Evolutionary conservation across 306 rosid species (phyloP), one percentile per base, ranked within the genome.

Genomic region (Quercus alba): DNA sequence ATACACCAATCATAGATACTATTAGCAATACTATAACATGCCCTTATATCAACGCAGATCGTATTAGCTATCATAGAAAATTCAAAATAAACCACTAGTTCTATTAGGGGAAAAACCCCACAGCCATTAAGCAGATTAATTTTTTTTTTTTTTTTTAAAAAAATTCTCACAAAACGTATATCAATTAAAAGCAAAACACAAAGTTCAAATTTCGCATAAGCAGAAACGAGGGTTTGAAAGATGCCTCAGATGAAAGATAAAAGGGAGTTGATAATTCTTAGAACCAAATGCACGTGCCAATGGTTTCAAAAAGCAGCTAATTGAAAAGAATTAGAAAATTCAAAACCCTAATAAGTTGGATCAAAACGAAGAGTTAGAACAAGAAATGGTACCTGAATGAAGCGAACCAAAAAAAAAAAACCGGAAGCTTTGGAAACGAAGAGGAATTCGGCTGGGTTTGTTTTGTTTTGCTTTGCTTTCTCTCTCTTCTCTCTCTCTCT

Each of bases 261-360:
- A 15, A 61, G 26, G 28, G 12, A 18, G 38, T 41, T 52, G 64
- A 35, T 56, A 67, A 70, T 56, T 78, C 33, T 28, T 17, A 26
- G 46, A 72, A 23, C 12, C 1, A 30, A 80, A 74, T 74, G 84
- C 26, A 74, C 67, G 9, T 11, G 51, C 35, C 76, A 21, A 62
- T 33, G 58, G 80, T 69, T 67, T 75, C 51, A 25, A 56, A 62
- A 80, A 30, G 70, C 55, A 63, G 78, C 77, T 74, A 35, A 82
- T 79, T 55, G 19, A 20, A 85, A 85, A 26, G n/a, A 51, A 21
- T 33, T 59, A 69, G 19, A 73, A 31, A 55, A 54, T 28, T 73
- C 14, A 19, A 81, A 85, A 73, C 56, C 84, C 79, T 62, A 75
- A 49, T 62, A 75, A 49, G 55, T 9, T 5, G 63, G 87, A 76